Base-by-base conservation (phyloP, 768 basidiomycete species). In the Leccinum rimulosum region DNA sequence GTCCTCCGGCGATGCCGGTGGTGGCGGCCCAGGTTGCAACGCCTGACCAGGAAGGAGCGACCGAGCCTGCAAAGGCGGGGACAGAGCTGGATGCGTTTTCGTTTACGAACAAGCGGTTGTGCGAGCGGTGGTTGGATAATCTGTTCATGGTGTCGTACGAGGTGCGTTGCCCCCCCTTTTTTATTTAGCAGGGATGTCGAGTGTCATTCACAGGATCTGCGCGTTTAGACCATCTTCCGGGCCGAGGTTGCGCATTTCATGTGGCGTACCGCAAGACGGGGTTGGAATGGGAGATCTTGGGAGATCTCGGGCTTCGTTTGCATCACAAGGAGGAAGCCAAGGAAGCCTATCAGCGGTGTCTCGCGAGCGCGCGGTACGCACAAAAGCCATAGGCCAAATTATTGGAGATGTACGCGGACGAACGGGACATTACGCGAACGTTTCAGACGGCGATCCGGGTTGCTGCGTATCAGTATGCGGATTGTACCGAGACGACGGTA, bases 311-410 rank as follows among this genome's bases (percentile, higher is more conserved):
- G 8, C 68, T 89, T 49, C 86, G 97, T n/a, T 73, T 99, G 56
- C 91, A 96, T 68, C 97, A 98, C 77, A 95, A 93, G 73, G 97
- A 99, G 69, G 97, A 99, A 69, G 95, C 94, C 36, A 98, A 99
- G 75, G 97, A 99, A 70, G 95, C 95, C 4, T 99, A 89, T 70
- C 94, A 97, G 70, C 86, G 95, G 9, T 95, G 94, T 74, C 84
- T 98, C 36, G 97, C 98, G 64, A 79, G 85, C 33, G 82, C 86
- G 27, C 80, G 89, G 25, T 98, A 97, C 74, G 89, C 91, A 5
- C 82, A 87, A 59, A 98, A 96, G 73, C 95, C 95, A 4, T 95
- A 96, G 93, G 76, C 83, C 52, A 95, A 95, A 74, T 75, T 98
- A 52, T 84, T 99, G 78, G 95, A 98, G 75, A 91, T 88, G 84